Conservation (phyloP, 2,329 filamentous ascomycete genomes). For the Penicillium sp. region DNA sequence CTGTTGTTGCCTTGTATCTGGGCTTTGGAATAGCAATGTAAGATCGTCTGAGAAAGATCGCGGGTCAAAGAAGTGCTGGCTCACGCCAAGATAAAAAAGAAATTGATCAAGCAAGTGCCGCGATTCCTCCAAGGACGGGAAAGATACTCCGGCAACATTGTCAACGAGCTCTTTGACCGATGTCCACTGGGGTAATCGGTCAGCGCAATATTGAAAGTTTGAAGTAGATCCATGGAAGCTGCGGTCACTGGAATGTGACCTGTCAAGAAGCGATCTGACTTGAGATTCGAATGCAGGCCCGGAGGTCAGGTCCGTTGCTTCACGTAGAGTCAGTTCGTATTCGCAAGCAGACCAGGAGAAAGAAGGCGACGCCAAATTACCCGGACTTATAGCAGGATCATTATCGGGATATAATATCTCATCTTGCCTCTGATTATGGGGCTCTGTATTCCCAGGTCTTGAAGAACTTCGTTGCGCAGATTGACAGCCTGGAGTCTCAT, state of each 20-base stretch:
- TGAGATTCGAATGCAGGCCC: conserved; percentile 18
- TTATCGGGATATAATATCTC: background rate
- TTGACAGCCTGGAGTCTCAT: background rate
- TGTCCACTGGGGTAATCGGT: conserved; percentile 1
- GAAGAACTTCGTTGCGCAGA: background rate
- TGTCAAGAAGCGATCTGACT: conserved; percentile 14
- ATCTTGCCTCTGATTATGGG: background rate
- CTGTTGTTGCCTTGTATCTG: conserved; percentile 7
- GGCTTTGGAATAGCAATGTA: conserved; percentile 14
- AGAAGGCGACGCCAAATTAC: background rate
- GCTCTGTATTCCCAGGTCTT: background rate
- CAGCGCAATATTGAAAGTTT: background rate
- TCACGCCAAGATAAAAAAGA: conserved; percentile 20
- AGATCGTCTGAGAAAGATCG: conserved; percentile 16
- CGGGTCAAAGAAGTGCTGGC: conserved; percentile 19
- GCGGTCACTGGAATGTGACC: conserved; percentile 1
- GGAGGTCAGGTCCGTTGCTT: conserved; percentile 17
- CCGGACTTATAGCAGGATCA: conserved; percentile 11
- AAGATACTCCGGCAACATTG: conserved; percentile 1
- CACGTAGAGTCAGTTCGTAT: background rate
- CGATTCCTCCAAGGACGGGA: conserved; percentile 15
- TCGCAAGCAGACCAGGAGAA: background rate
- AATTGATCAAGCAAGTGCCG: conserved; percentile 18
- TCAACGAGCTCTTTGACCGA: conserved; percentile 5
- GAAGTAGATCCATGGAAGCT: background rate